Base-by-base conservation (phyloP, 345 rosid species). In the Syzygium jambos region DNA sequence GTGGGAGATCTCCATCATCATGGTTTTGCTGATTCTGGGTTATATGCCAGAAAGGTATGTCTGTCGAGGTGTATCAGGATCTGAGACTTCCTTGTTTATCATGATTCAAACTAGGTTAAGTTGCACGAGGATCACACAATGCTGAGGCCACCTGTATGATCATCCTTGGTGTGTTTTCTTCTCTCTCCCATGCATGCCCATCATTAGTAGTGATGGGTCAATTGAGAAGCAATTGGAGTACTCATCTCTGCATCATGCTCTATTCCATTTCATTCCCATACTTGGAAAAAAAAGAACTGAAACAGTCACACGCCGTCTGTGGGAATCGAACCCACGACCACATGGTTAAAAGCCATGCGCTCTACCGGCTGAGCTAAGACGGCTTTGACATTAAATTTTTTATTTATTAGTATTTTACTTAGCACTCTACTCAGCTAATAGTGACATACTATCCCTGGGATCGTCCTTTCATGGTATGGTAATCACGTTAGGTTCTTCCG, bases 321-420 rank as follows among this genome's bases (percentile, higher is more conserved):
- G 93, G 95, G 94, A 90, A 90, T 93, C 95, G 96, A 95, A 94
- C 95, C 94, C 96, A 90, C 95, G 95, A 91, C 95, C 94, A 93
- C 96, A 89, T 91, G 94, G 93, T 95, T 93, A 94, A 94, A 95
- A 95, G 95, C 94, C 96, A 94, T 89, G 94, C 95, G 96, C 95
- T 95, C 95, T 95, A 93, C 95, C 95, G 46, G 89, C 95, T 95
- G 94, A 95, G 97, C 95, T 93, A 95, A 94, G 94, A 89, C 92
- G 95, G 95, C 93, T 43, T 25, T 0, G 1, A 1, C 9, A 1
- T 0, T 14, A 17, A 4, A 0, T 2, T 1, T 49, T 23, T 6
- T 83, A 8, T 14, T 11, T 17, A 19, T n/a, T 30, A 29, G 9
- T 84, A 30, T 12, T 4, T 27, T 51, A 25, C 0, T 51, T 1